Percentiles rank a stretch among this genome's conserved stretches.
Conservation (phyloP, 176 grass and related monocot species). For the Hsuehochloa calcarea region DNA sequence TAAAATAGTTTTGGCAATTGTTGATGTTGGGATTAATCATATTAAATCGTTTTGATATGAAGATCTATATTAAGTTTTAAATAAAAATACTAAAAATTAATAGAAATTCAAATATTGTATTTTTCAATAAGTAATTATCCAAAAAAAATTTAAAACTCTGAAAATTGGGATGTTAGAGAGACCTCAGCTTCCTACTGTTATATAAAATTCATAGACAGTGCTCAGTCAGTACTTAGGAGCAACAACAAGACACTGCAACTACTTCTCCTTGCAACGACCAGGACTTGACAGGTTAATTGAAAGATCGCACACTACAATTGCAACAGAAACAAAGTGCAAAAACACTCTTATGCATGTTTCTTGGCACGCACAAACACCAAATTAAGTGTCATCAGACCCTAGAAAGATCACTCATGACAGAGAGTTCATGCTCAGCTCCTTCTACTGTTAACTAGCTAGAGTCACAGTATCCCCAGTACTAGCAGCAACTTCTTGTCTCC, state of each 20-base stretch:
- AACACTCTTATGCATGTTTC: neutral
- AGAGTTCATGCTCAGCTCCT: neutral
- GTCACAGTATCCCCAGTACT: neutral
- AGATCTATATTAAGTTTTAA: too few relatives aligned
- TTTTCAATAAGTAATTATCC: too few relatives aligned
- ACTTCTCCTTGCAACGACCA: neutral
- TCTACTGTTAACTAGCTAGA: slow-evolving; percentile 17
- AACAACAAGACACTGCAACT: neutral
- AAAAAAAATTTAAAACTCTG: too few relatives aligned
- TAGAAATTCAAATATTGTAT: too few relatives aligned
- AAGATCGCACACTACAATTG: neutral
- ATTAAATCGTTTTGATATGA: too few relatives aligned
- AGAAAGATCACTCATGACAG: neutral
- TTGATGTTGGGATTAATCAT: too few relatives aligned
- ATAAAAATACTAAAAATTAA: too few relatives aligned
- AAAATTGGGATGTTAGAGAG: too few relatives aligned
- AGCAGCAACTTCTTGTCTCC: neutral
- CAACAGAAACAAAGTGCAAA: neutral
- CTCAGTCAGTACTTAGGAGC: neutral
- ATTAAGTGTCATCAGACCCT: neutral
- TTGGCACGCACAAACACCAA: neutral
- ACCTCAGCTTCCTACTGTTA: neutral
- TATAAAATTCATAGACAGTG: neutral
- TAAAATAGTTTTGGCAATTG: too few relatives aligned
- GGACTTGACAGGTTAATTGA: neutral